These are phyloP conservation scores for Cladophialophora bantiana DNA, from an alignment of 2,329 filamentous ascomycete genomes.

Conservation along the genomic window DNA sequence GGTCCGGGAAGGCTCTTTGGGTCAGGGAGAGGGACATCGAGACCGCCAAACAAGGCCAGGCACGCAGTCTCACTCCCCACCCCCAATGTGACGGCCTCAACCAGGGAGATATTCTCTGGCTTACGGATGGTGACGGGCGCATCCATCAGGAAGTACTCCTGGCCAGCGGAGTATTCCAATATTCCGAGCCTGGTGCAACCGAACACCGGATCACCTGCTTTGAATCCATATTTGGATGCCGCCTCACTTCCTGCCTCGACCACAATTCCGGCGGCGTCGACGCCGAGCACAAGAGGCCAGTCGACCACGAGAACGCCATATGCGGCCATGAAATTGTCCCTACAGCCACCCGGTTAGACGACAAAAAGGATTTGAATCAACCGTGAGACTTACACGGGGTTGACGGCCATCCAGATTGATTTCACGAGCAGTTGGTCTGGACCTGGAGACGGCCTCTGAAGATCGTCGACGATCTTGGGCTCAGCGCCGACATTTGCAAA, in stretches of 20 bases:
- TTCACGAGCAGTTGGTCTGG: slow-evolving; percentile 45
- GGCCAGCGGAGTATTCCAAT: slow-evolving; percentile 40
- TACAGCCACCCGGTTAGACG: slow-evolving; percentile 26
- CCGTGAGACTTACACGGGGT: slow-evolving; percentile 43
- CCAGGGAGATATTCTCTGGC: slow-evolving; percentile 42
- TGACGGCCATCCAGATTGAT: slow-evolving; percentile 44
- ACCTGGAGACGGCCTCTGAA: slow-evolving; percentile 41
- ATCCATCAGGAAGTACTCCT: slow-evolving; percentile 47
- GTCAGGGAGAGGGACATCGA: slow-evolving; percentile 40
- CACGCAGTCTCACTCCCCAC: slow-evolving; percentile 42
- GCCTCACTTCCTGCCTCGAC: slow-evolving; percentile 44
- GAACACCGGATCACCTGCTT: slow-evolving; percentile 44
- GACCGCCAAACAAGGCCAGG: slow-evolving; percentile 39
- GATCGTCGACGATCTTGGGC: slow-evolving; percentile 35
- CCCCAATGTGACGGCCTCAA: slow-evolving; percentile 44
- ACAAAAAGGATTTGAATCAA: neutral
- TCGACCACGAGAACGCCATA: slow-evolving; percentile 42
- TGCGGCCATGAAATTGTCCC: slow-evolving; percentile 42
- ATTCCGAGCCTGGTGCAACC: slow-evolving; percentile 45
- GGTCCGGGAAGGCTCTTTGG: slow-evolving; percentile 31
- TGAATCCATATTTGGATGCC: slow-evolving; percentile 40
- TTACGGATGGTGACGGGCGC: slow-evolving; percentile 43
- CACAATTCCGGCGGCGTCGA: slow-evolving; percentile 44
- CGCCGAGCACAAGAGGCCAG: slow-evolving; percentile 45
- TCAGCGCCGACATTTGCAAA: slow-evolving; percentile 32